Evolutionary conservation across 2,329 filamentous ascomycete species (phyloP).

Genomic region (Arthrocladium fulminans): DNA sequence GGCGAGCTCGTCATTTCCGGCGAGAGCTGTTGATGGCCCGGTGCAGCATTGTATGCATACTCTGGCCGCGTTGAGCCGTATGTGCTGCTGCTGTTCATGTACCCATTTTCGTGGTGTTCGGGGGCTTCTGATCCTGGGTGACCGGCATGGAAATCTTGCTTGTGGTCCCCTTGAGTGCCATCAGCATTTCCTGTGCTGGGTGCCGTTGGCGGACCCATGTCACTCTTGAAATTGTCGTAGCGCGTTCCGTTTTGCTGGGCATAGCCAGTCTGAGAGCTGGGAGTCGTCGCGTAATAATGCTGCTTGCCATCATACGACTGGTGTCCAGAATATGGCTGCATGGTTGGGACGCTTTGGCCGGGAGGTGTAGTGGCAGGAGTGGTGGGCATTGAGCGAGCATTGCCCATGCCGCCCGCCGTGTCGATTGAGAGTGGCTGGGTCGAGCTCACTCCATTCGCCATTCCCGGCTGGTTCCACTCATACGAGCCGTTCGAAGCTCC

Average conservation of each 20-base stretch:
- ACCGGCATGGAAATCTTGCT: slow-evolving; percentile 52
- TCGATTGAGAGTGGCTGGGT: slow-evolving; percentile 72
- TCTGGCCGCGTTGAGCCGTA: slow-evolving; percentile 65
- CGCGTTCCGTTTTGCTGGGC: slow-evolving; percentile 53
- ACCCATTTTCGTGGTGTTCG: slow-evolving; percentile 65
- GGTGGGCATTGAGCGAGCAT: slow-evolving; percentile 74
- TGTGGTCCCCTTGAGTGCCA: slow-evolving; percentile 49
- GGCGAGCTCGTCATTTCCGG: slow-evolving; percentile 78
- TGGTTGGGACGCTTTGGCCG: slow-evolving; percentile 63
- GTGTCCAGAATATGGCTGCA: slow-evolving; percentile 65
- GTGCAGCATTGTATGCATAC: slow-evolving; percentile 67
- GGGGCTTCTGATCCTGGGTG: slow-evolving; percentile 56
- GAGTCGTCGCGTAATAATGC: slow-evolving; percentile 61
- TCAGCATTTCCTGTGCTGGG: slow-evolving; percentile 52
- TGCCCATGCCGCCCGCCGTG: slow-evolving; percentile 50
- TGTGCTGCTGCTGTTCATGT: slow-evolving; percentile 68
- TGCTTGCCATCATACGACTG: slow-evolving; percentile 71
- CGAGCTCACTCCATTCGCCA: slow-evolving; percentile 52
- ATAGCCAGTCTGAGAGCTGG: slow-evolving; percentile 61
- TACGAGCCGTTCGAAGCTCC: slow-evolving; percentile 64
- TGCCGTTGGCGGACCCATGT: slow-evolving; percentile 74
- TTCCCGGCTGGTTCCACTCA: slow-evolving; percentile 63
- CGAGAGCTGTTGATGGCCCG: slow-evolving; percentile 67
- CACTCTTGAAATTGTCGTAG: slow-evolving; percentile 62
- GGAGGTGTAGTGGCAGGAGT: slow-evolving; percentile 89